These are phyloP conservation scores for Xylaria sp. DNA, from an alignment of 2,329 filamentous ascomycete genomes.

Conservation along the genomic window DNA sequence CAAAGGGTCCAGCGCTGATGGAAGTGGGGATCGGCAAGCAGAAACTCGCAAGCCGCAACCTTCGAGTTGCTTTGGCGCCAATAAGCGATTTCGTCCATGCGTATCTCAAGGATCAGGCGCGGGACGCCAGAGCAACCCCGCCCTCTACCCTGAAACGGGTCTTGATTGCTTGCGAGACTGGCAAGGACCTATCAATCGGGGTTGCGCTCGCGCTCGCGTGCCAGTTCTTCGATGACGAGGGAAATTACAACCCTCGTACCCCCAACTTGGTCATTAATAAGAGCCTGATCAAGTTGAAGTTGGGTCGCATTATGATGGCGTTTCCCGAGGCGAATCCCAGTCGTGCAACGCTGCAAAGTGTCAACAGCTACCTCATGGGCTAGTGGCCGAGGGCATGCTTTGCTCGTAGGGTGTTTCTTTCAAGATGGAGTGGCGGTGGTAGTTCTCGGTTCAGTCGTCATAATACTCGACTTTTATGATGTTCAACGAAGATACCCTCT, in stretches of 20 bases:
- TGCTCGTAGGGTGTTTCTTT: not conserved
- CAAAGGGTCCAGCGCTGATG: constrained; percentile 46
- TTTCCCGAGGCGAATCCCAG: constrained; percentile 84
- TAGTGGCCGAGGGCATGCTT: constrained; percentile 5
- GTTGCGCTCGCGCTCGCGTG: constrained; percentile 78
- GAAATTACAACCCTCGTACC: constrained; percentile 42
- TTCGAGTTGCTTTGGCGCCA: constrained; percentile 72
- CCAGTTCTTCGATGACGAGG: constrained; percentile 70
- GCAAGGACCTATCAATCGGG: constrained; percentile 81
- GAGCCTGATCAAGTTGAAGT: constrained; percentile 72
- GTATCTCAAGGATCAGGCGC: constrained; percentile 41
- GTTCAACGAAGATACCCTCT: not conserved
- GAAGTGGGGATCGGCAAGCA: constrained; percentile 67
- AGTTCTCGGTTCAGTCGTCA: not conserved
- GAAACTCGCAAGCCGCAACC: constrained; percentile 81
- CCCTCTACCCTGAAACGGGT: constrained; percentile 37
- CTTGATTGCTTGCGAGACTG: constrained; percentile 74
- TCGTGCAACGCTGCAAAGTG: constrained; percentile 83
- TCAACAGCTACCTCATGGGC: constrained; percentile 87
- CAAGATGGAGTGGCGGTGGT: not conserved
- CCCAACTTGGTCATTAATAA: constrained; percentile 64
- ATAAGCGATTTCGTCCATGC: constrained; percentile 62
- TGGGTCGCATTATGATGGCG: constrained; percentile 82
- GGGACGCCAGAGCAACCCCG: not conserved
- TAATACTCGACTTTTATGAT: not conserved